Percentiles rank a stretch among this genome's conserved stretches.
These are phyloP conservation scores for Selenicereus undatus DNA, from an alignment of 148 eudicot genomes.

Conservation along the genomic window DNA sequence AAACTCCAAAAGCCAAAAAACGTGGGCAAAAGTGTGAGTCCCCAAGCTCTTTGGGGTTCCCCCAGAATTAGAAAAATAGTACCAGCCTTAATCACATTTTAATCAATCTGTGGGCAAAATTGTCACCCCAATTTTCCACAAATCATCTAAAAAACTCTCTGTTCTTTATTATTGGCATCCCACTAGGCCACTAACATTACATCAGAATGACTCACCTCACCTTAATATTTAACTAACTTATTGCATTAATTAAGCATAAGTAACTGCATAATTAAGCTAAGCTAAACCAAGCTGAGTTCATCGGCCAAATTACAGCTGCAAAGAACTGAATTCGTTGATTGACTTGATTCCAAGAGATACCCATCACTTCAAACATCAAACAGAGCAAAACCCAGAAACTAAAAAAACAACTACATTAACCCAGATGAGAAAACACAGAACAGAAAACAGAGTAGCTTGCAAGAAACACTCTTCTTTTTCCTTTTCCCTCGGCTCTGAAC, in stretches of 20 bases:
- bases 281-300: background rate
- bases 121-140: too few relatives aligned
- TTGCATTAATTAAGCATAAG: slow-evolving; percentile 5
- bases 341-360: background rate
- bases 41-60: slow-evolving; percentile 16
- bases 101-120: background rate
- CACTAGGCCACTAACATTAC: slow-evolving; percentile 14
- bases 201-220: background rate
- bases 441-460: background rate
- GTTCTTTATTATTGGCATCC: slow-evolving; percentile 27
- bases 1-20: slow-evolving; percentile 12
- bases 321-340: background rate
- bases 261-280: slow-evolving; percentile 16
- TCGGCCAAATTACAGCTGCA: slow-evolving; percentile 12
- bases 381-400: slow-evolving; percentile 18
- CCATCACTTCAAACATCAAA: background rate
- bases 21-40: slow-evolving; percentile 5
- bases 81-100: background rate
- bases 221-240: background rate
- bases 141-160: slow-evolving; percentile 7
- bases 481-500: background rate
- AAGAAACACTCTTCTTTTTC: background rate
- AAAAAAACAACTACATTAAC: background rate
- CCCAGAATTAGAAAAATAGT: background rate
- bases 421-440: background rate